Base-by-base conservation (phyloP, 176 grass and related monocot species). In the Musa schizocarpa region DNA sequence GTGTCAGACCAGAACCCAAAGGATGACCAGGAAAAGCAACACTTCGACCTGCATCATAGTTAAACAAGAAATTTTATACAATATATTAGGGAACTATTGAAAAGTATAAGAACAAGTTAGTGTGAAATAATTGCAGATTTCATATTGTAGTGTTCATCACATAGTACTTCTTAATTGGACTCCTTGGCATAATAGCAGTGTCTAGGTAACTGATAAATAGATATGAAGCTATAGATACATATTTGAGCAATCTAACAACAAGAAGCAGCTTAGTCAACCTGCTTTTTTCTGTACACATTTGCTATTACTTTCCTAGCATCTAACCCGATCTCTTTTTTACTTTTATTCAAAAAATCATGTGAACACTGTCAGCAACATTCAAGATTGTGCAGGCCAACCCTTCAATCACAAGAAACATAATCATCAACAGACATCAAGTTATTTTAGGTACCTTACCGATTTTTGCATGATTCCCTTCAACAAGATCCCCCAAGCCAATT, bases 11-110 rank as follows among this genome's bases (percentile, higher is more conserved):
- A 74, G 90, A 88, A 91, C 94, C 94, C 72, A 98, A 87, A 83
- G 94, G 82, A 89, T 98, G 90, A 53, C 94, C 94, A 57, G 90
- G 94, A 91, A 98, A 98, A 69, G 94, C 94, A 75, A 93, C 94
- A 85, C 90, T 91, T 57, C 82, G 78, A 71, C 94, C 94, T 98
- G 82, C 87, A 81, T 80, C 34, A 43, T 17, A 61, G 49, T 90
- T 81, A 20, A 68, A 65, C 54, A 70, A 4, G 14, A 69, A 43
- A 75, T 68, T 53, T 49, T 17, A 19, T 27, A 34, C 12, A n/a
- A 16, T 43, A 16, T 66, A 34, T n/a, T 9, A 50, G 16, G 48
- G 20, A 50, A 6, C 20, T 50, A 17, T 20, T 70, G 68, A 34
- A 68, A 68, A 43, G 9, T 12, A 34, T 11, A 43, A 29, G 14